Base-by-base conservation (phyloP, 176 grass and related monocot species). In the Areca catechu region DNA sequence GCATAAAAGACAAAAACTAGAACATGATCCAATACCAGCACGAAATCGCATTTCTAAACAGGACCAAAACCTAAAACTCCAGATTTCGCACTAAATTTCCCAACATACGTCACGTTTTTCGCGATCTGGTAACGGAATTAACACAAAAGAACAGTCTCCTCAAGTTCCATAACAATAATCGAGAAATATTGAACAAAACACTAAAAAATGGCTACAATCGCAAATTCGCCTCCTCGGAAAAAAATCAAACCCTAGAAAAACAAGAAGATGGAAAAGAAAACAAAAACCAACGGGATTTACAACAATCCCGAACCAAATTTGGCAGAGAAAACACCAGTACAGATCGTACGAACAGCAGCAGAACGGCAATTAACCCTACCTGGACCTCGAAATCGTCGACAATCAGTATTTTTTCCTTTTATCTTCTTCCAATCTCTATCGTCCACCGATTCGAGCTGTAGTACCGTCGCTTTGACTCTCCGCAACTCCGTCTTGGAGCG, bases 391-490 rank as follows among this genome's bases (percentile, higher is more conserved):
- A 54, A 9, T 34, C 18, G 18, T 21, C 18, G 51, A 67, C 17
- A 55, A 30, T 22, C 25, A 16, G 7, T 16, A 19, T 53, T 30
- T 51, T 12, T 43, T 43, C 34, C 0, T 43, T 12, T 43, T 12
- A 2, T 43, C 14, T 43, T 10, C 34, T 5, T 20, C 5, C 22
- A 17, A 21, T 66, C 5, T 15, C 27, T 16, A 22, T 5, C 49
- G 17, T 17, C 16, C 22, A 53, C 20, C 24, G 63, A 28, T 21
- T 67, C 65, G 51, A 67, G 30, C 65, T 16, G 3, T 0, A 67
- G 5, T 24, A 34, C n/a, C 50, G n/a, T 55, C 51, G 50, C 65
- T 67, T 67, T 67, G 65, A 67, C 49, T 43, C 65, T 54, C 65
- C n/a, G 51, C 65, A 67, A 67, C 51, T 37, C 43, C 51, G 34